A percentile compares a stretch with the other conserved stretches of the same genome.
These are phyloP conservation scores for Elymus sibiricus DNA, from an alignment of 176 grass and related monocot species.

Conservation along the genomic window DNA sequence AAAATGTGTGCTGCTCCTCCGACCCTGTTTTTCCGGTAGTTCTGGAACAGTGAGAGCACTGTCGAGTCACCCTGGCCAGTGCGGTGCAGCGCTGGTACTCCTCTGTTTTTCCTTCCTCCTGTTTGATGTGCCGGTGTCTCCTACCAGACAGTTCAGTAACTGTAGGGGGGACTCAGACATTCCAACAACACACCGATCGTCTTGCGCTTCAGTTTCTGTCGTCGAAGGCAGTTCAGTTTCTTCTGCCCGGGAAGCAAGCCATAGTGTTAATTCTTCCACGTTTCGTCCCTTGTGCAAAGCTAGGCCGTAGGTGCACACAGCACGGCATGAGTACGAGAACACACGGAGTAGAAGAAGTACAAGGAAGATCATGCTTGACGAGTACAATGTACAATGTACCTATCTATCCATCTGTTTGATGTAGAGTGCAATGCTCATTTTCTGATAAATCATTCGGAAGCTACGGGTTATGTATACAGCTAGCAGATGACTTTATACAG, in stretches of 20 bases:
- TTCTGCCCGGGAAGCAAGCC: background rate
- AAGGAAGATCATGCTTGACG: background rate
- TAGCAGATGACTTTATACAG: conserved; percentile 19
- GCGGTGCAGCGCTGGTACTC: background rate
- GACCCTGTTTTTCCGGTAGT: too few species aligned
- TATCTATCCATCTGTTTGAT: background rate
- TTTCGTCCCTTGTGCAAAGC: background rate
- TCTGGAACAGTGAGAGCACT: background rate
- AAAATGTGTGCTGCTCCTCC: background rate
- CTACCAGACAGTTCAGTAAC: background rate
- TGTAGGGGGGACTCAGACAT: background rate
- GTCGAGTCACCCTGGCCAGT: background rate
- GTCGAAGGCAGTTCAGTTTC: background rate
- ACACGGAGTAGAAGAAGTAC: background rate
- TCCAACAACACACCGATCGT: background rate
- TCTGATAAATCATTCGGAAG: background rate
- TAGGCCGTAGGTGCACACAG: background rate
- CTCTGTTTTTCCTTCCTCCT: background rate
- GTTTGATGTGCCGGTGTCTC: background rate
- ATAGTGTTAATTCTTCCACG: background rate
- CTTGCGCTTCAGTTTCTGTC: background rate
- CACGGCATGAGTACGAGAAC: background rate
- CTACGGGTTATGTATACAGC: background rate
- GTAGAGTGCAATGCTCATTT: background rate
- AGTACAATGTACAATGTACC: background rate